Conservation (phyloP, 495 filamentous ascomycete species). For the Xylaria acuta region DNA sequence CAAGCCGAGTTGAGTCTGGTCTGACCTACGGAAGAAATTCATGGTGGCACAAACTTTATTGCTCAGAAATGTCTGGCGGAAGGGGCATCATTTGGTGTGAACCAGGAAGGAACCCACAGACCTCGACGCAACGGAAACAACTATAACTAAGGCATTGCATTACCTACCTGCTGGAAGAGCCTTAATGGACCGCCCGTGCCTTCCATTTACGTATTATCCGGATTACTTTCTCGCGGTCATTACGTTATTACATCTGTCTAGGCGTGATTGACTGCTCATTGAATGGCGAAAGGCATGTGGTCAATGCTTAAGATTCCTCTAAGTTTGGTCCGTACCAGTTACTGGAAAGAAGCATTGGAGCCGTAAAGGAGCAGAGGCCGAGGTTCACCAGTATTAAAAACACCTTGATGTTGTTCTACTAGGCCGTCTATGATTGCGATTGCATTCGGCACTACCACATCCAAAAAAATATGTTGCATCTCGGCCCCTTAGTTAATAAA, state of each 20-base stretch:
- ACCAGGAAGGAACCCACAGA: conserved; percentile 13
- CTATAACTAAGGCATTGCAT: background rate
- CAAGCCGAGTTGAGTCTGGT: background rate
- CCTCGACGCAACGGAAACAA: background rate
- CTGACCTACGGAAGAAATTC: background rate
- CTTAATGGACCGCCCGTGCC: background rate
- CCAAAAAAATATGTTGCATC: background rate
- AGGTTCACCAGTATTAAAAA: background rate
- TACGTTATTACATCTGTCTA: background rate
- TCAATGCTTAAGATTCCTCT: background rate
- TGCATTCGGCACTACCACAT: background rate
- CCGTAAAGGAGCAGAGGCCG: background rate
- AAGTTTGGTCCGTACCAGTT: background rate
- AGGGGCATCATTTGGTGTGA: conserved; percentile 1
- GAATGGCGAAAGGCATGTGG: background rate
- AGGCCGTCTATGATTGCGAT: background rate
- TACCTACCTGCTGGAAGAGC: background rate
- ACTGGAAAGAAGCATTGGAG: background rate
- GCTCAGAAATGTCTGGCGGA: background rate
- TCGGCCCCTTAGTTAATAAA: background rate
- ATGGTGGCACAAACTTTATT: conserved; percentile 21
- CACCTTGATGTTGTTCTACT: background rate
- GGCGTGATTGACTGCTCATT: background rate
- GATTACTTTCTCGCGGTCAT: background rate
- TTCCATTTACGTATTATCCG: background rate